A percentile compares a stretch with the other conserved stretches of the same genome.
These are phyloP conservation scores for Apiospora sp. DNA, from an alignment of 2,329 filamentous ascomycete genomes.

Conservation along the genomic window DNA sequence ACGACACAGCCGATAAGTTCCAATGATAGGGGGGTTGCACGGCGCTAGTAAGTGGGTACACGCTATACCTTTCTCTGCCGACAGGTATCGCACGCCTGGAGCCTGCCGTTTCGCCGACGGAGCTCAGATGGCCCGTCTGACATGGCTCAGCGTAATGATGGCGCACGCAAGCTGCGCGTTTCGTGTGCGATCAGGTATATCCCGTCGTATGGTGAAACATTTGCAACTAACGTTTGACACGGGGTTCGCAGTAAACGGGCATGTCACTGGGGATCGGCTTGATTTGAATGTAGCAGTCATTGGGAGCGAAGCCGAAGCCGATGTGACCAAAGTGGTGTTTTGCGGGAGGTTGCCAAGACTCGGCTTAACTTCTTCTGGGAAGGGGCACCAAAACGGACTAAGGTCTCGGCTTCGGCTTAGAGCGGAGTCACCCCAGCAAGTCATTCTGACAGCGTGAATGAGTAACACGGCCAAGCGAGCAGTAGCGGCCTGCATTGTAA, in stretches of 20 bases:
- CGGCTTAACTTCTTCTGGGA: not conserved
- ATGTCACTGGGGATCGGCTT: not conserved
- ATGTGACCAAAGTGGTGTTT: not conserved
- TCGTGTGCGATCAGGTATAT: not conserved
- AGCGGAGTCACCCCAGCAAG: conserved; percentile 3
- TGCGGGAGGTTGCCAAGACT: not conserved
- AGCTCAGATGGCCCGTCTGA: conserved; percentile 10
- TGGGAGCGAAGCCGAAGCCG: not conserved
- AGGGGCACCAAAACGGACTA: not conserved
- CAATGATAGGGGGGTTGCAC: not conserved
- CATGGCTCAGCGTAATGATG: not conserved
- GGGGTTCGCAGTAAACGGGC: not conserved
- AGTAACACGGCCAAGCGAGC: conserved; percentile 13
- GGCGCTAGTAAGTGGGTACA: not conserved
- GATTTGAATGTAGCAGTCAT: not conserved
- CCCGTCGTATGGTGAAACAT: not conserved
- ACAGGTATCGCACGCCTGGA: conserved; percentile 29
- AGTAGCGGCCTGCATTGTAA: not conserved
- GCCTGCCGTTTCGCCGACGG: conserved; percentile 27
- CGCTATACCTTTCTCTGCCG: conserved; percentile 27
- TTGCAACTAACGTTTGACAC: not conserved
- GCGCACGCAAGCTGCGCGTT: conserved; percentile 5
- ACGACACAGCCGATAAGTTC: not conserved
- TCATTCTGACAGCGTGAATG: not conserved
- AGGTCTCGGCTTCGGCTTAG: conserved; percentile 14